Base-by-base conservation (phyloP, 129 eudicot genomes). In the Scalesia atractyloides region DNA sequence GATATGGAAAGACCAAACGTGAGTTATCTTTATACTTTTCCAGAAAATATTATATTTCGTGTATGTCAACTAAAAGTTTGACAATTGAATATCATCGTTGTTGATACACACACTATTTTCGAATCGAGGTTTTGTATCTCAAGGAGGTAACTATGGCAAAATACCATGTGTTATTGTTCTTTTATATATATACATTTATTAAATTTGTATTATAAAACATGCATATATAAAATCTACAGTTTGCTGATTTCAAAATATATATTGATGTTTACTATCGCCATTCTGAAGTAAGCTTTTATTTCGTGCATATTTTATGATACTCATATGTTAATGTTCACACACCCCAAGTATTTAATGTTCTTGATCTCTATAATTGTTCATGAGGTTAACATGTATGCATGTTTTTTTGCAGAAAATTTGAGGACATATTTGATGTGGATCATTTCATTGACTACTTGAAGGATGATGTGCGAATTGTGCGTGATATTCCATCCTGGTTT, bases 1-100 rank as follows among this genome's bases (percentile, higher is more conserved):
- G 82, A 94, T 94, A 75, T 94, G 99, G 99, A 94, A 94, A 83
- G 99, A 94, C 76, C 99, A 94, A 88, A 94, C 97, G 97, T 94
- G 81, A 84, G 99, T 84, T 57, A 72, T 73, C 73, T 84, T 78
- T 56, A 30, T 60, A 70, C 83, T 84, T 78, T 46, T 17, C 64
- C 36, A 64, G 9, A 7, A 47, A 64, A 33, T 48, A 44, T 57
- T 70, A n/a, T 73, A 64, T 41, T 37, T 20, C 4, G 8, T 73
- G 72, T 56, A 62, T 60, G 57, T 72, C 33, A 17, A 51, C 17
- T 64, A 49, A 44, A 41, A 17, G 47, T 53, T 51, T 72, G 50
- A 24, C 51, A 48, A 48, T 19, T 6, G 37, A 20, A 41, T 11
- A 43, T 26, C 39, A 54, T 62, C 9, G n/a, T 13, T 12, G 36